Evolutionary conservation across 2,329 filamentous ascomycete genomes (phyloP), one percentile per base, ranked within the genome.

Genomic region (Sclerotinia glacialis): DNA sequence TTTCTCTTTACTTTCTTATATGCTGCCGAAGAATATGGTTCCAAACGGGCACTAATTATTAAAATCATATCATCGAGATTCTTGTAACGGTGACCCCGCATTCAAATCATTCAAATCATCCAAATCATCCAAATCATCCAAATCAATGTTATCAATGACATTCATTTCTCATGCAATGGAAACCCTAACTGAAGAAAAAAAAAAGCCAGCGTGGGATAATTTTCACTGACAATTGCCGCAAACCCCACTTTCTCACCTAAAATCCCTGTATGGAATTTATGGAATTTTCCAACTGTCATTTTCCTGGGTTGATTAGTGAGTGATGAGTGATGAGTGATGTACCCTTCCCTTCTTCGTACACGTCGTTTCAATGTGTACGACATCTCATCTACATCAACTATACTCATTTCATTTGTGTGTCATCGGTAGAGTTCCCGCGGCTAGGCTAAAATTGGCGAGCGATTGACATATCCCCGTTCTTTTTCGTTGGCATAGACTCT

Each of bases 221-320:
- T 44, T 44, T 42, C 40, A 6, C 28, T 44, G 21, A 9, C 55
- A 26, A 58, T 44, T 58, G 40, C 40, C 40, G 40, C 55, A 28
- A 14, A 12, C 55, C 55, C 55, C 55, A 58, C 55, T 44, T 16
- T 44, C 54, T 40, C 55, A 21, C 23, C 14, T 12, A 23, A 23
- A 50, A 58, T 58, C 55, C 55, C 23, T 58, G 55, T 12, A 28
- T 42, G 37, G n/a, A n/a, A n/a, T n/a, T 42, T 44, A 14, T 16
- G 28, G 18, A 31, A n/a, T 56, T 40, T 42, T 21, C 21, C 37
- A 6, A 6, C 23, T 50, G 23, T n/a, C 55, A 58, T 42, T 58
- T 44, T n/a, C 8, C 8, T 37, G 21, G 18, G 12, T 37, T 3
- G 52, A 37, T n/a, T n/a, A n/a, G n/a, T n/a, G n/a, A n/a, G n/a